A percentile compares a stretch with the other conserved stretches of the same genome.
phyloP scores from a whole-genome alignment of 1,284 basidiomycete genomes.

The Ceratobasidium sp. region DNA sequence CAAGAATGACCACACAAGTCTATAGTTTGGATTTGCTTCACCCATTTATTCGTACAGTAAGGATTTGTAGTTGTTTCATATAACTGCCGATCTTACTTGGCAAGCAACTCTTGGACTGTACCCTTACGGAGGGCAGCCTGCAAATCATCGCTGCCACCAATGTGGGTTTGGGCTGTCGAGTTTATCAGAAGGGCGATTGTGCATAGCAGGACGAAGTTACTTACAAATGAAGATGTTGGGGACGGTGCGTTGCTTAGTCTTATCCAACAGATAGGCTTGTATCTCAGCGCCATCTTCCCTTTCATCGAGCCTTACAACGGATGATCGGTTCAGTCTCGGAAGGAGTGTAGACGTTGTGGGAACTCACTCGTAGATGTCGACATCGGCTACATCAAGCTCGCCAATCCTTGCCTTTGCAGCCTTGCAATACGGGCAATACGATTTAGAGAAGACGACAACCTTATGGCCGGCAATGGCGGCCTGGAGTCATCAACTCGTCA shows the following conservation, averaged over 20 bases:
- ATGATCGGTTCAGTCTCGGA: constrained; percentile 47
- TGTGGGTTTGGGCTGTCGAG: constrained; percentile 59
- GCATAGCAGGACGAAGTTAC: constrained; percentile 46
- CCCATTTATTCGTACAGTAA: neutral
- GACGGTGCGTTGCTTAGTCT: constrained; percentile 68
- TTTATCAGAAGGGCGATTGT: neutral
- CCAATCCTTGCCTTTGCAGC: constrained; percentile 61
- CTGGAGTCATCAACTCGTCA: constrained; percentile 55
- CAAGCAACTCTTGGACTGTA: constrained; percentile 50
- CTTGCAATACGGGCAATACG: constrained; percentile 67
- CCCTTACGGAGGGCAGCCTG: constrained; percentile 51
- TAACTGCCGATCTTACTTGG: constrained; percentile 1
- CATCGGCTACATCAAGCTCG: constrained; percentile 52
- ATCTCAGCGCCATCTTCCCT: constrained; percentile 63
- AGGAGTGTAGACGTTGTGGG: constrained; percentile 7
- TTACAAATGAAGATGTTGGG: constrained; percentile 74
- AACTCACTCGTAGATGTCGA: constrained; percentile 66
- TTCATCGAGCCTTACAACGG: constrained; percentile 53
- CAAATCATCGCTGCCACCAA: constrained; percentile 62
- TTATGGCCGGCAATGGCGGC: constrained; percentile 62
- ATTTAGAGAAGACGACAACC: constrained; percentile 75
- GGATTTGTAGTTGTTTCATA: neutral
- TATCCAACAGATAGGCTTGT: constrained; percentile 64
- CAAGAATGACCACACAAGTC: neutral
- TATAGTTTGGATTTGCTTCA: constrained; percentile 23